Evolutionary conservation across 768 basidiomycete genomes (phyloP).

Genomic region (Pleurotus tuoliensis): DNA sequence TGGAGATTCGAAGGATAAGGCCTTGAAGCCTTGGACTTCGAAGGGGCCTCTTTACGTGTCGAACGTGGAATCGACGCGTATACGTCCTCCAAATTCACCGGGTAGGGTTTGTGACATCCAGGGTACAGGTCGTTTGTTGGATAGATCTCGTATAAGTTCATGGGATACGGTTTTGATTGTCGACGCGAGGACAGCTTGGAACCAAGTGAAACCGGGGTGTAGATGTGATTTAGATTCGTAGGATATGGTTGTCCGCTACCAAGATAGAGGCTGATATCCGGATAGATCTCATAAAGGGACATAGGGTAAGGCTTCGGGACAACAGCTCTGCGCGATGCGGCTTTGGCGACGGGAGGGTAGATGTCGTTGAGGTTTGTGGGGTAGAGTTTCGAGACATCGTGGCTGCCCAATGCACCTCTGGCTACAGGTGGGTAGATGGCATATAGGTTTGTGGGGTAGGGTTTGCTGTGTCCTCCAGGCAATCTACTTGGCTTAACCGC

Average conservation of each 20-base stretch:
- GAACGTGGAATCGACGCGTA: not conserved
- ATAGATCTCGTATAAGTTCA: conserved; percentile 1
- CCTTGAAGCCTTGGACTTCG: too few relatives aligned
- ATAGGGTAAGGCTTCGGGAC: too few relatives aligned
- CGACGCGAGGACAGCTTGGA: not conserved
- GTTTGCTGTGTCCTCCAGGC: not conserved
- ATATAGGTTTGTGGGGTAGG: not conserved
- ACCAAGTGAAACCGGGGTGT: not conserved
- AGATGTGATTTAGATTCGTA: too few relatives aligned
- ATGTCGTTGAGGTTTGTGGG: not conserved
- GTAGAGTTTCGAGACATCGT: not conserved
- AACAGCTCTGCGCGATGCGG: too few relatives aligned
- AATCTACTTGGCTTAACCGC: not conserved
- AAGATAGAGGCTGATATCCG: too few relatives aligned
- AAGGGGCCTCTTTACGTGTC: not conserved
- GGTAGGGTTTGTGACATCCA: not conserved
- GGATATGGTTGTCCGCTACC: too few relatives aligned
- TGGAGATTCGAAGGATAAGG: too few relatives aligned
- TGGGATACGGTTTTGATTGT: not conserved
- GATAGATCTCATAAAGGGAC: too few relatives aligned
- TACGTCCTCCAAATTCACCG: not conserved
- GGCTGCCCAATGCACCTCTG: not conserved
- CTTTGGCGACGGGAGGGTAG: not conserved
- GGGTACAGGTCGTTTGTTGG: not conserved
- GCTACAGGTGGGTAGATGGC: not conserved